Evolutionary conservation across 1,139 yeast species (phyloP), one percentile per base, ranked within the genome.

Genomic region (Waltiozyma solani): DNA sequence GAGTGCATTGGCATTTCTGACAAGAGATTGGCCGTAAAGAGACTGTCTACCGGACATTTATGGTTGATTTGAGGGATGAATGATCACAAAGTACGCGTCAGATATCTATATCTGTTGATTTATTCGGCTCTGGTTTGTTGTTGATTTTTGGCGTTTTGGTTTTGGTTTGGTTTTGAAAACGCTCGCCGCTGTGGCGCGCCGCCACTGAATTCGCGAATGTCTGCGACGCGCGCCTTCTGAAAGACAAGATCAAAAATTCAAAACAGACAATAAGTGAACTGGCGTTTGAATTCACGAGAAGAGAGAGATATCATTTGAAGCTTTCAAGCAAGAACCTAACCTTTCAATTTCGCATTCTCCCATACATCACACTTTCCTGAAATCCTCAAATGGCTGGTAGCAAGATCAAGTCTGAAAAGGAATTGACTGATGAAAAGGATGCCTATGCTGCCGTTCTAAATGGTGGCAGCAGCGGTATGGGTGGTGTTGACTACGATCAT

Each of bases 1-100:
- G 12, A 47, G 37, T 1, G 59, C 49, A 32, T 47, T 56, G 10
- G 63, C 60, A 35, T 50, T 56, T 45, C 63, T 54, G 6, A 59
- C 51, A 10, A 59, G 49, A 5, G 64, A 58, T 37, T 63, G 66
- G 15, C 64, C 63, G 38, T 63, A 58, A 3, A 64, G 46, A 1
- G 64, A 56, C 33, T 59, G 59, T 48, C 65, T 58, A 9, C 32
- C 48, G 3, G 50, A 45, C 53, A 50, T 48, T 12, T 36, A 3
- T 10, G 20, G 9, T 8, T 26, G 29, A n/a, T 4, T 26, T 11
- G 9, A 14, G 19, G 32, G 19, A 29, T 23, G 25, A 23, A 9
- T 9, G 25, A 23, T 9, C 25, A 9, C 9, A 12, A 23, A 23
- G n/a, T n/a, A n/a, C n/a, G n/a, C n/a, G n/a, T n/a, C n/a, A n/a